These are phyloP conservation scores for Eragrostis nindensis DNA, from an alignment of 176 grass and related monocot genomes.

Conservation along the genomic window DNA sequence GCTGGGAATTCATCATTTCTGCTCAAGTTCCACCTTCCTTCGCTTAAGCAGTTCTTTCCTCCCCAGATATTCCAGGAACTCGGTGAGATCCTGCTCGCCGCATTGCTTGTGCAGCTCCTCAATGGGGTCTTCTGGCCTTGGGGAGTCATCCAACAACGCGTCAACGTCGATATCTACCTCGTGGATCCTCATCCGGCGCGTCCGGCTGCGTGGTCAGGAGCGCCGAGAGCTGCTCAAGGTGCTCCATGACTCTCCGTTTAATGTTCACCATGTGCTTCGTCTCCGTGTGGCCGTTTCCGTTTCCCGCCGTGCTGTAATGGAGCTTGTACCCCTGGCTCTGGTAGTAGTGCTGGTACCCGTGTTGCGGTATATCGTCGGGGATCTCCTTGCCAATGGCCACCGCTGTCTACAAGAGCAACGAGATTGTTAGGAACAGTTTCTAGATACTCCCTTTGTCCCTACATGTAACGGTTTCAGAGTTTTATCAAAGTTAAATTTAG, in stretches of 20 bases:
- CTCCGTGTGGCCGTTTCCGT: slow-evolving; percentile 4
- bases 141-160: not conserved
- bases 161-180: not conserved
- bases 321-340: not conserved
- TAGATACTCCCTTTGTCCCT: too few relatives aligned
- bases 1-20: too few relatives aligned
- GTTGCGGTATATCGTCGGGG: slow-evolving; percentile 38
- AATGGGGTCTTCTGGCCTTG: not conserved
- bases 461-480: too few relatives aligned
- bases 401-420: not conserved
- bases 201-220: not conserved
- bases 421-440: too few relatives aligned
- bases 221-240: not conserved
- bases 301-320: slow-evolving; percentile 11
- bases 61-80: too few relatives aligned
- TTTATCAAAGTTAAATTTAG: too few relatives aligned
- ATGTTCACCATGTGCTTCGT: slow-evolving; percentile 7
- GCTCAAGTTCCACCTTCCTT: too few relatives aligned
- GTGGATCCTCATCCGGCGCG: not conserved
- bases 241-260: slow-evolving; percentile 8
- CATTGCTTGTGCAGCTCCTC: slow-evolving; percentile 14
- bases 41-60: too few relatives aligned
- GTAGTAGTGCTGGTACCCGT: slow-evolving; percentile 21
- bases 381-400: slow-evolving; percentile 41
- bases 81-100: not conserved